phyloP scores from a whole-genome alignment of 2,329 filamentous ascomycete genomes.

The Cryphonectria radicalis region DNA sequence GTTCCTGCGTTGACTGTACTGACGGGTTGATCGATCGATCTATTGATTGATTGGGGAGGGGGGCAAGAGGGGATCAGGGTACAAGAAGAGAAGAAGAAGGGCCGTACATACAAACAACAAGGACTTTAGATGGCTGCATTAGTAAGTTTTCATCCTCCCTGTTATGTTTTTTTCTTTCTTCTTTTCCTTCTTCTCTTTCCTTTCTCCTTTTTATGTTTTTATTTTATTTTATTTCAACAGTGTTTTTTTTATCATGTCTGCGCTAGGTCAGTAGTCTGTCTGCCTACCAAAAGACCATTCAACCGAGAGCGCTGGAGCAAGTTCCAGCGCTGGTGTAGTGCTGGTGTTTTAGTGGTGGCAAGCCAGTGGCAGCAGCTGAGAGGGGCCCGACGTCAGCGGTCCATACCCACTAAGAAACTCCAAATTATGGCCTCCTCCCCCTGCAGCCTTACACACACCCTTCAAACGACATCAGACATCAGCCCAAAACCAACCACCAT shows the following conservation, averaged over 20 bases:
- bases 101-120: not conserved
- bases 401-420: not conserved
- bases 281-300: not conserved
- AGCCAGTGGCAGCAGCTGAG: constrained; percentile 1
- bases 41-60: not conserved
- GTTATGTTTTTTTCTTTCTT: not conserved
- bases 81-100: not conserved
- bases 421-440: not conserved
- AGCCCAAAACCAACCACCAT: not conserved
- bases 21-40: too few relatives aligned
- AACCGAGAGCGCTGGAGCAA: too few relatives aligned
- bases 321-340: not conserved
- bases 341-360: not conserved
- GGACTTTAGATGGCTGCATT: constrained; percentile 27
- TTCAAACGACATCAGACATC: not conserved
- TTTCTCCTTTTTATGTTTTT: not conserved
- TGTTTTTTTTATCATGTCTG: not conserved
- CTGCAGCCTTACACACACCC: not conserved
- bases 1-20: too few relatives aligned
- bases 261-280: not conserved
- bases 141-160: constrained; percentile 20
- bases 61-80: not conserved
- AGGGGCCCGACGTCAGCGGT: constrained; percentile 2
- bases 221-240: not conserved
- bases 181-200: not conserved